Evolutionary conservation across 2,329 filamentous ascomycete species (phyloP).

Genomic region (Pseudocercospora cruenta): DNA sequence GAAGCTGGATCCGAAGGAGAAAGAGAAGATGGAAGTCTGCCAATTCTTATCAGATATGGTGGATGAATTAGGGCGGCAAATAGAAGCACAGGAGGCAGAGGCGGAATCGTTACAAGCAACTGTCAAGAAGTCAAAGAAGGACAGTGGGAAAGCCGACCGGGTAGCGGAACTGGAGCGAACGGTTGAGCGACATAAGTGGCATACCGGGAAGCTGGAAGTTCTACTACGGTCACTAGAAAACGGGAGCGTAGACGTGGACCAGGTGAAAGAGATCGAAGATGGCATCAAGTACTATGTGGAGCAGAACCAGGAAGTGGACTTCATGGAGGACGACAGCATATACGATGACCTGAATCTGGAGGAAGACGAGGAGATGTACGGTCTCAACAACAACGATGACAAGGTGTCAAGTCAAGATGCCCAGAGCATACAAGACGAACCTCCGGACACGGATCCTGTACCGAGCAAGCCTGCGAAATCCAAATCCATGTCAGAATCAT

Average conservation of each 20-base stretch:
- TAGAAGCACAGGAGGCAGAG: constrained; percentile 90
- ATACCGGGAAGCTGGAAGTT: constrained; percentile 88
- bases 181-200: constrained; percentile 95
- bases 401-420: constrained; percentile 92
- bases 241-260: constrained; percentile 81
- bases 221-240: constrained; percentile 90
- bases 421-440: constrained; percentile 87
- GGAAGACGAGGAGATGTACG: constrained; percentile 87
- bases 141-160: constrained; percentile 83
- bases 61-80: constrained; percentile 89
- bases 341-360: constrained; percentile 94
- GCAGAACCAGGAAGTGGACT: constrained; percentile 85
- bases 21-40: constrained; percentile 85
- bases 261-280: constrained; percentile 87
- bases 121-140: constrained; percentile 94
- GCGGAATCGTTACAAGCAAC: constrained; percentile 82
- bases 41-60: constrained; percentile 87
- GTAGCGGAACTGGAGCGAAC: constrained; percentile 81
- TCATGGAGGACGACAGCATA: constrained; percentile 89
- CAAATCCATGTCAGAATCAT: constrained; percentile 64
- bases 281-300: constrained; percentile 94
- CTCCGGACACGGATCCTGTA: constrained; percentile 60
- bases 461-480: constrained; percentile 41
- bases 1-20: constrained; percentile 95
- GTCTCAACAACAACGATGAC: constrained; percentile 77